These are phyloP conservation scores for Penicillium brasilianum DNA, from an alignment of 2,329 filamentous ascomycete species.

Conservation along the genomic window DNA sequence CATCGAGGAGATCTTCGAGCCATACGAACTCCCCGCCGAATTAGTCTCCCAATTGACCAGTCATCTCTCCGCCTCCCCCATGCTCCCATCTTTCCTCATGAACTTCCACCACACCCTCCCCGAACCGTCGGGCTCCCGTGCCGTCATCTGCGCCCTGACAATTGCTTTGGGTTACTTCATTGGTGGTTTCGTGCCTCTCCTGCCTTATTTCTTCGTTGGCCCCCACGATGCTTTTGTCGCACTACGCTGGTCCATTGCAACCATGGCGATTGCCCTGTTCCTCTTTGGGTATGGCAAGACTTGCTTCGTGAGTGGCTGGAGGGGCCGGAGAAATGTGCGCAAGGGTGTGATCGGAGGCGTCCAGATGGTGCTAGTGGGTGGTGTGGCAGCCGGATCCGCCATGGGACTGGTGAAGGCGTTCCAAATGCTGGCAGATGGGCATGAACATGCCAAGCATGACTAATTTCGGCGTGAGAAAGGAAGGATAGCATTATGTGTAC, in stretches of 20 bases:
- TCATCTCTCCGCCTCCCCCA: conserved; percentile 44
- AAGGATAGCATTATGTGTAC: neutral
- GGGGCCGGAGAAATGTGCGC: conserved; percentile 38
- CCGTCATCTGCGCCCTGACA: conserved; percentile 45
- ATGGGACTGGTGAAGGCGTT: conserved; percentile 49
- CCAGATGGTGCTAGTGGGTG: conserved; percentile 49
- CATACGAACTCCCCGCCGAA: conserved; percentile 44
- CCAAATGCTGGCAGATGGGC: conserved; percentile 36
- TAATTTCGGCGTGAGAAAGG: neutral
- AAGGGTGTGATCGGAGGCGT: conserved; percentile 42
- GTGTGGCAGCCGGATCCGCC: conserved; percentile 46
- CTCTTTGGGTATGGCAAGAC: conserved; percentile 59
- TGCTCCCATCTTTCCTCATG: conserved; percentile 47
- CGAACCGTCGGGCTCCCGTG: conserved; percentile 46
- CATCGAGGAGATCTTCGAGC: conserved; percentile 46
- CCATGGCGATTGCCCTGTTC: conserved; percentile 56
- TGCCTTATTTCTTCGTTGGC: conserved; percentile 68
- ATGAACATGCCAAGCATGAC: conserved; percentile 18
- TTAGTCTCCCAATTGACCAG: conserved; percentile 43
- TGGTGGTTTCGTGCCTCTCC: conserved; percentile 55
- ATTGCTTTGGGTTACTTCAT: conserved; percentile 50
- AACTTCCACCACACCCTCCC: conserved; percentile 49
- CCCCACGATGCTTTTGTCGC: conserved; percentile 81
- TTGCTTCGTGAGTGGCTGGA: conserved; percentile 47
- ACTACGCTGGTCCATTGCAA: conserved; percentile 60